Percentiles rank a stretch among this genome's conserved stretches.
These are phyloP conservation scores for Neofusicoccum parvum DNA, from an alignment of 2,329 filamentous ascomycete genomes.

Conservation along the genomic window DNA sequence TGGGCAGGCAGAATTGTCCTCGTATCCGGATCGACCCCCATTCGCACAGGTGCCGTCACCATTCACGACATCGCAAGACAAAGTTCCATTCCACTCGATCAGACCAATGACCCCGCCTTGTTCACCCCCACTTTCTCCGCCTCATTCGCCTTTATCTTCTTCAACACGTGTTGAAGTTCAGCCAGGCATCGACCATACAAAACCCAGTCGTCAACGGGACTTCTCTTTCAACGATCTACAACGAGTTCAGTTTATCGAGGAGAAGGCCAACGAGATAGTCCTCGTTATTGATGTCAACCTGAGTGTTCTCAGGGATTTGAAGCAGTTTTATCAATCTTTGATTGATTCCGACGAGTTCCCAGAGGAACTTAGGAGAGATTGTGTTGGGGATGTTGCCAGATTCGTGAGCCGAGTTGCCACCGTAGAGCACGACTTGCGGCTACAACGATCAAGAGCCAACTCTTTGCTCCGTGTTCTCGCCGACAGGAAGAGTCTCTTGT, in stretches of 20 bases:
- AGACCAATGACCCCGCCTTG: too few species aligned
- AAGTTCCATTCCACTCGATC: too few species aligned
- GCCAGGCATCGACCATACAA: not conserved
- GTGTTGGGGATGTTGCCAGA: not conserved
- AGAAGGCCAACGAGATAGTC: conserved; percentile 40
- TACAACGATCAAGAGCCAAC: conserved; percentile 23
- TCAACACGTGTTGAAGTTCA: too few species aligned
- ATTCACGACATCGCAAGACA: too few species aligned
- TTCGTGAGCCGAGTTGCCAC: not conserved
- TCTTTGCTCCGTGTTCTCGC: conserved; percentile 25
- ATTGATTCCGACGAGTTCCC: not conserved
- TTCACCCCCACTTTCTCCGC: too few species aligned
- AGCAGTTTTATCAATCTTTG: conserved; percentile 24
- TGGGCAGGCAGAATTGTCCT: too few species aligned
- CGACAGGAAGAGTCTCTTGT: conserved; percentile 31
- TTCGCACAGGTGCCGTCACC: not conserved
- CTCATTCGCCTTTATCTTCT: too few species aligned
- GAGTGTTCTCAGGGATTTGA: conserved; percentile 32
- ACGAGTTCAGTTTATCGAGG: conserved; percentile 38
- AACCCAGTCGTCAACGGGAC: not conserved
- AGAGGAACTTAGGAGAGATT: not conserved
- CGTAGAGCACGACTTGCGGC: not conserved
- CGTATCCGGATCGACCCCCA: too few species aligned
- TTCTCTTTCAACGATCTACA: conserved; percentile 37
- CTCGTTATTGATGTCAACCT: conserved; percentile 37